A percentile compares a stretch with the other conserved stretches of the same genome.
These are phyloP conservation scores for Venturiaceae sp. DNA, from an alignment of 2,329 filamentous ascomycete species.

Conservation along the genomic window DNA sequence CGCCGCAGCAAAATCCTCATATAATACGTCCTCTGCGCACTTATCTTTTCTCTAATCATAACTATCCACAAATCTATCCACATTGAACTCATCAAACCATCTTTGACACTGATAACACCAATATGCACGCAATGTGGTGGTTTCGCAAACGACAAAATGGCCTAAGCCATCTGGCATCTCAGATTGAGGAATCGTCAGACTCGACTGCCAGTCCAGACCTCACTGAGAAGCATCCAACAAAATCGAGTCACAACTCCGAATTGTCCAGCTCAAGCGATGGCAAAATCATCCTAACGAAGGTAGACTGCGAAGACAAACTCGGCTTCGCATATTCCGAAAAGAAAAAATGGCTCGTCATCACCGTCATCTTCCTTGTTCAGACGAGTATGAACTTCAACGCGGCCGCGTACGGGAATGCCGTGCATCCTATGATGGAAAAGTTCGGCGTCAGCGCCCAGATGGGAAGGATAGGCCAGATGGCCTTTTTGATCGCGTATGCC, in stretches of 20 bases:
- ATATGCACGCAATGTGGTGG: no score
- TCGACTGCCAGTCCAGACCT: no score
- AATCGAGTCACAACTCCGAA: neutral
- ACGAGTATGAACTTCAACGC: conserved; percentile 47
- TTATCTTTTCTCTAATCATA: no score
- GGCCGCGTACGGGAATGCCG: conserved; percentile 39
- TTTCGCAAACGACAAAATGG: no score
- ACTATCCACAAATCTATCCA: no score
- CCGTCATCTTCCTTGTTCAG: conserved; percentile 42
- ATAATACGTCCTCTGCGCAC: no score
- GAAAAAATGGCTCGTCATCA: conserved; percentile 44
- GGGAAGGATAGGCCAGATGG: conserved; percentile 37
- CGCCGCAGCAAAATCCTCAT: no score
- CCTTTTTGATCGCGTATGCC: conserved; percentile 43
- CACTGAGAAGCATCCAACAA: no score
- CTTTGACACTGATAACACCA: no score
- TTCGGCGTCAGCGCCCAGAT: conserved; percentile 37
- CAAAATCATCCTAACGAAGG: conserved; percentile 22
- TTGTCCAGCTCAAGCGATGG: neutral
- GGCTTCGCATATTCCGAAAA: conserved; percentile 33
- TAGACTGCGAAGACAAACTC: conserved; percentile 30
- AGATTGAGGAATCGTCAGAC: no score
- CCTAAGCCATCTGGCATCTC: no score
- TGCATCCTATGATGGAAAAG: conserved; percentile 32
- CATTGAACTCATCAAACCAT: no score